A percentile compares a stretch with the other conserved stretches of the same genome.
phyloP scores from a whole-genome alignment of 768 basidiomycete genomes.

The Postia placenta region DNA sequence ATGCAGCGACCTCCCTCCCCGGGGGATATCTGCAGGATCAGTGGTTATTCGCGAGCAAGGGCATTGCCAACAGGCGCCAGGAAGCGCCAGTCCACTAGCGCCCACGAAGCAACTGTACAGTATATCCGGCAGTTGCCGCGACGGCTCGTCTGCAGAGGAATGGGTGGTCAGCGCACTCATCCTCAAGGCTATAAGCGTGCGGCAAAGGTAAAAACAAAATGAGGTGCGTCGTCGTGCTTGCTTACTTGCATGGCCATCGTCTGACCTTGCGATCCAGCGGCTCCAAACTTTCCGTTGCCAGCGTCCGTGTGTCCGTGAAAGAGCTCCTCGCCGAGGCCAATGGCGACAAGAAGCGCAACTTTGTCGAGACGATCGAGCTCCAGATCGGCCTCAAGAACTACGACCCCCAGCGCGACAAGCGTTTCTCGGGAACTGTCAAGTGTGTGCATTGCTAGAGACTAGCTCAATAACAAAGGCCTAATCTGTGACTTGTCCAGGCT shows the following conservation, averaged over 20 bases:
- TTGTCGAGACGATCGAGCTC: constrained; percentile 93
- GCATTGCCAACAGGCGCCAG: too few species aligned
- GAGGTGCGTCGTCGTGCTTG: not conserved
- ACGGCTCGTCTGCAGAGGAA: too few species aligned
- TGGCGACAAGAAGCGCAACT: constrained; percentile 89
- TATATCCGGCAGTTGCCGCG: too few species aligned
- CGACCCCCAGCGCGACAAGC: constrained; percentile 99
- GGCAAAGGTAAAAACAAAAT: not conserved
- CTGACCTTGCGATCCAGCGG: constrained; percentile 18
- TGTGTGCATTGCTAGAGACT: constrained; percentile 40
- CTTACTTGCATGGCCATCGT: not conserved
- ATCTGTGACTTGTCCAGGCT: constrained; percentile 45
- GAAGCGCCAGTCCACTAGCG: too few species aligned
- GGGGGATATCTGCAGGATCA: too few species aligned
- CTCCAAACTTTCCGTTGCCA: constrained; percentile 96
- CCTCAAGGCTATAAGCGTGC: constrained; percentile 1
- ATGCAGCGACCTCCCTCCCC: too few species aligned
- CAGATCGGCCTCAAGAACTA: constrained; percentile 99
- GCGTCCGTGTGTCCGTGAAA: constrained; percentile 98
- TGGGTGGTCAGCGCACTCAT: too few species aligned
- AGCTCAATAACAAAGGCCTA: too few species aligned
- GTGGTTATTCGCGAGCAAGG: too few species aligned
- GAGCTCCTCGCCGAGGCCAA: constrained; percentile 79
- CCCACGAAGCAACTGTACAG: too few species aligned
- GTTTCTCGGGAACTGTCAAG: constrained; percentile 99